Evolutionary conservation across 306 rosid species (phyloP).

Genomic region (Vicia sativa): DNA sequence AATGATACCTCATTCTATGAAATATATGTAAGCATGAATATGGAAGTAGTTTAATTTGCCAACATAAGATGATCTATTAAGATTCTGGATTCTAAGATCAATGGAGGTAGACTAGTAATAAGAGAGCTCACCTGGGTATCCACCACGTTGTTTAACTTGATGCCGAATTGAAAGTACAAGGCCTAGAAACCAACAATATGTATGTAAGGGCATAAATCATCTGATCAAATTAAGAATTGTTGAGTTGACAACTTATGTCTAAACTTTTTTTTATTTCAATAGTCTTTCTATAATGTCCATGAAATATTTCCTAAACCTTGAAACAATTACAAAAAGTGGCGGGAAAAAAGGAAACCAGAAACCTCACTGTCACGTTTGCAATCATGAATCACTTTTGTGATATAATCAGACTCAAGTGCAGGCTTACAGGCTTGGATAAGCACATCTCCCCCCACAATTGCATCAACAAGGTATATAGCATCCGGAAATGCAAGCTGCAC

Average conservation of each 20-base stretch:
- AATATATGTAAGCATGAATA: slow-evolving; percentile 8
- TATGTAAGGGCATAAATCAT: slow-evolving; percentile 22
- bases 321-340: slow-evolving; percentile 4
- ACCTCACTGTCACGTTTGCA: slow-evolving; percentile 99
- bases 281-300: background rate
- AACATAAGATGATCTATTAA: slow-evolving; percentile 21
- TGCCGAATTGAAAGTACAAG: slow-evolving; percentile 91
- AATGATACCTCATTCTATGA: slow-evolving; percentile 23
- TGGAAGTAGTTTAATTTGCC: slow-evolving; percentile 30
- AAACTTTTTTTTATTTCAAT: background rate
- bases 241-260: slow-evolving; percentile 21
- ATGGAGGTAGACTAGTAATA: slow-evolving; percentile 7
- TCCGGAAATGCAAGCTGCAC: slow-evolving; percentile 93
- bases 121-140: slow-evolving; percentile 89
- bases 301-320: background rate
- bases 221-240: slow-evolving; percentile 15
- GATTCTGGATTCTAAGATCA: background rate
- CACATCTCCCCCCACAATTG: slow-evolving; percentile 75
- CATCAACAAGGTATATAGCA: slow-evolving; percentile 95
- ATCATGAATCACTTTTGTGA: slow-evolving; percentile 98
- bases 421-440: slow-evolving; percentile 95
- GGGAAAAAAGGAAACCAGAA: slow-evolving; percentile 35
- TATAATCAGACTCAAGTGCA: slow-evolving; percentile 87
- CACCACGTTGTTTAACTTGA: slow-evolving; percentile 94
- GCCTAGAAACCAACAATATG: slow-evolving; percentile 63